Base-by-base conservation (phyloP, 495 filamentous ascomycete genomes). In the Penicillium alfredii region DNA sequence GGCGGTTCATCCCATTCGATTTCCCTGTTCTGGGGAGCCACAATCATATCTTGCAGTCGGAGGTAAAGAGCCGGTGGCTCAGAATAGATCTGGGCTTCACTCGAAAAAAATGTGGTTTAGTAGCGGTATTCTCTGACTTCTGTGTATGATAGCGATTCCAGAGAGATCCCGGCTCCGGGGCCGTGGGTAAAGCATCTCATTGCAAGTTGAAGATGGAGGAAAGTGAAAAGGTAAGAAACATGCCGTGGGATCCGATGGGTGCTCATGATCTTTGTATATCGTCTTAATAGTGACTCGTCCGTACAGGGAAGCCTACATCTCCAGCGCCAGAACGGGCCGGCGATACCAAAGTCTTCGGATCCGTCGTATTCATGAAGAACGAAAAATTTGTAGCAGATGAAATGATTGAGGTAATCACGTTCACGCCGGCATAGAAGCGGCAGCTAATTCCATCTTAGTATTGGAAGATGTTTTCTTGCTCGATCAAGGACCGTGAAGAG, bases 31-130 rank as follows among this genome's bases (percentile, higher is more conserved):
- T 1, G 3, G 20, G 15, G 31, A 35, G 30, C 30, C 8, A 35
- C 8, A 16, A 29, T 29, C 17, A 29, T 9, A 20, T 41, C 4
- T 9, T 41, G 31, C 0, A 16, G 19, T 23, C 31, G 19, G n/a
- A 41, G 11, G 13, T 18, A 41, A 34, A 41, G 24, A 1, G 16
- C 38, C 12, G 18, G 37, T 12, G 11, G 11, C 36, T 38, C n/a
- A 8, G 30, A 7, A 16, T 13, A 30, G 18, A 41, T 35, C 2
- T 28, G 22, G 8, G 30, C 38, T 1, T 41, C 38, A 31, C 6
- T 17, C 15, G 38, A 41, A 33, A 40, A 25, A 11, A 40, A n/a
- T n/a, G 28, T 19, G 21, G 30, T 40, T 4, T 1, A 3, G 15
- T n/a, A 4, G 29, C 21, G 21, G 16, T 20, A 6, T 5, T 5